Conservation (phyloP, 331 rosid species). For the Rhamnella rubrinervis region DNA sequence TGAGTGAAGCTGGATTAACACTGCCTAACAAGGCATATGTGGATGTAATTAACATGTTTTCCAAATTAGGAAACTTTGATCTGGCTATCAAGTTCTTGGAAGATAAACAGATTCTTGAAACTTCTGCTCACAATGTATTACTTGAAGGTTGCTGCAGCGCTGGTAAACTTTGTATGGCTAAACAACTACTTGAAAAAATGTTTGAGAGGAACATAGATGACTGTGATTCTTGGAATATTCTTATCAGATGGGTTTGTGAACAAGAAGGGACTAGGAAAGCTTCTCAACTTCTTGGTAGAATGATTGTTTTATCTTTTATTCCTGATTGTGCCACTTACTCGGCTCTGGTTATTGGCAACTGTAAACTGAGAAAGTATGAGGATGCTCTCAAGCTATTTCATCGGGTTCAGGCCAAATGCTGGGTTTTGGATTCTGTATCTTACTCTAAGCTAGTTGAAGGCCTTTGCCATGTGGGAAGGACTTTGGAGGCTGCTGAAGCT, state of each 20-base stretch:
- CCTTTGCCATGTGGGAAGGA: conserved; percentile 52
- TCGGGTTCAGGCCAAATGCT: conserved; percentile 31
- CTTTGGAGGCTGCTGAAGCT: conserved; percentile 54
- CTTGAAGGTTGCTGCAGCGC: conserved; percentile 70
- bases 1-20: conserved; percentile 38
- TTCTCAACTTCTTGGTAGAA: conserved; percentile 60
- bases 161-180: conserved; percentile 48
- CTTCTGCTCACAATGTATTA: conserved; percentile 65
- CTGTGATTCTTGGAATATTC: conserved; percentile 55
- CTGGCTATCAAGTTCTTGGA: conserved; percentile 67
- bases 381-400: conserved; percentile 42
- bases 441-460: conserved; percentile 67
- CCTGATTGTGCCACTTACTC: conserved; percentile 52
- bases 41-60: conserved; percentile 47
- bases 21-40: conserved; percentile 36
- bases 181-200: conserved; percentile 53
- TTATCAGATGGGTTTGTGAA: conserved; percentile 46
- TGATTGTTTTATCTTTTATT: conserved; percentile 48
- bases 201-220: conserved; percentile 43
- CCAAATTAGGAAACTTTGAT: conserved; percentile 53
- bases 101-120: conserved; percentile 46
- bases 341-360: conserved; percentile 53
- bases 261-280: conserved; percentile 46
- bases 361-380: conserved; percentile 36
- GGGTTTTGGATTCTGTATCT: conserved; percentile 58